Base-by-base conservation (phyloP, 305 asterid genomes). In the Fraxinus greggii region DNA sequence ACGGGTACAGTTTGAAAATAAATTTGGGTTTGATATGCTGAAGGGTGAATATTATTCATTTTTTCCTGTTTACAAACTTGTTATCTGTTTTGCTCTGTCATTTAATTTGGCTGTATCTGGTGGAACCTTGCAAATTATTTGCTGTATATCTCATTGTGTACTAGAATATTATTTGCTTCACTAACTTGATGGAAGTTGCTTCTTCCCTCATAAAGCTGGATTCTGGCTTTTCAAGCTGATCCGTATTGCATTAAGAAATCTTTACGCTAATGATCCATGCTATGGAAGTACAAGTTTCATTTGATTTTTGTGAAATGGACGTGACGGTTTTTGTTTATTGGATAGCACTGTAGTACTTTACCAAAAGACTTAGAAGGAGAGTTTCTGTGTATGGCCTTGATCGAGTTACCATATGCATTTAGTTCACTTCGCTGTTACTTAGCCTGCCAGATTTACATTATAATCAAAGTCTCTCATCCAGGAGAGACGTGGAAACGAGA, bases 401-500 rank as follows among this genome's bases (percentile, higher is more conserved):
- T 65, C 10, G 12, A 24, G 17, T 65, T 65, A 17, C 26, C 7
- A 3, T 65, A 19, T 59, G 72, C 31, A 36, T 33, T 59, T 29
- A 13, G n/a, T 78, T 51, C 36, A 63, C 72, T 51, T 63, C 7
- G 21, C 28, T 63, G 63, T 42, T 69, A 79, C 69, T 78, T 35
- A 63, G 80, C 9, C 21, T 76, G 78, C 48, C 83, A 78, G 77
- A 84, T 74, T 3, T 54, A 54, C 65, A 54, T 54, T n/a, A 56
- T 56, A 56, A 56, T n/a, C 73, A 28, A 75, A 23, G 69, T 82
- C 21, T 72, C 56, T 79, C 75, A 76, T 84, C 38, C 84, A 95
- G 99, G 99, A 95, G 89, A 89, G 92, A 84, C 92, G 80, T 81
- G 95, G 87, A 19, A 88, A 81, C 79, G 97, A 95, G 88, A 94